Base-by-base conservation (phyloP, 2,329 filamentous ascomycete species). In the Aureobasidium sp. region DNA sequence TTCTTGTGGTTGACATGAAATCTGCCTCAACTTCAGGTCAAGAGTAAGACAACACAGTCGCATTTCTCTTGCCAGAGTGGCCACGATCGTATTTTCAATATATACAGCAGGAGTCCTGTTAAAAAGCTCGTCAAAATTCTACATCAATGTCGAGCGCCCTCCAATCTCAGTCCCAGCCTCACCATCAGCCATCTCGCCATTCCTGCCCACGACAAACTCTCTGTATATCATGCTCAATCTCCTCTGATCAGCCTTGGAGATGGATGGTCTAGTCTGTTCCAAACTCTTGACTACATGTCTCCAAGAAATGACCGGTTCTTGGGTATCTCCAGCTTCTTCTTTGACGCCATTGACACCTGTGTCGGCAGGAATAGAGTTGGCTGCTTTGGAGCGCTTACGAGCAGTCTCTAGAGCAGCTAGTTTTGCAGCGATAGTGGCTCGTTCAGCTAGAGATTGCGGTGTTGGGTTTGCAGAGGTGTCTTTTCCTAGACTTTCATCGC, bases 161-260 rank as follows among this genome's bases (percentile, higher is more conserved):
- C 94, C 94, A 76, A 99, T 86, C 76, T 97, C 94, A 74, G 87
- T 95, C 62, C 88, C 89, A 0, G 89, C 91, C 75, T 97, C 90
- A 1, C 94, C 94, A 74, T 89, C 93, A 64, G 87, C 90, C 90
- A 99, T 91, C 78, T 97, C 92, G 8, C 94, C 94, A 74, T 92
- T 96, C 68, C 94, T 82, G 0, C 91, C 92, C 4, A 90, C 89
- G 0, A 97, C 87, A 79, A 99, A 99, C 76, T 99, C 94, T 17
- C 82, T 80, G 72, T 99, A 99, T 64, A 99, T 97, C 44, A 84
- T 84, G 69, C 84, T 82, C 67, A 99, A 75, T 64, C 93, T 80
- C 65, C 78, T 80, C 69, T 86, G 83, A 77, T 99, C 94, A 64
- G 91, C 84, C 3, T 80, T 79, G 71, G 88, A 90, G 67, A 97